A percentile compares a stretch with the other conserved stretches of the same genome.
These are phyloP conservation scores for Paraphoma sp. DNA, from an alignment of 2,329 filamentous ascomycete species.

Conservation along the genomic window DNA sequence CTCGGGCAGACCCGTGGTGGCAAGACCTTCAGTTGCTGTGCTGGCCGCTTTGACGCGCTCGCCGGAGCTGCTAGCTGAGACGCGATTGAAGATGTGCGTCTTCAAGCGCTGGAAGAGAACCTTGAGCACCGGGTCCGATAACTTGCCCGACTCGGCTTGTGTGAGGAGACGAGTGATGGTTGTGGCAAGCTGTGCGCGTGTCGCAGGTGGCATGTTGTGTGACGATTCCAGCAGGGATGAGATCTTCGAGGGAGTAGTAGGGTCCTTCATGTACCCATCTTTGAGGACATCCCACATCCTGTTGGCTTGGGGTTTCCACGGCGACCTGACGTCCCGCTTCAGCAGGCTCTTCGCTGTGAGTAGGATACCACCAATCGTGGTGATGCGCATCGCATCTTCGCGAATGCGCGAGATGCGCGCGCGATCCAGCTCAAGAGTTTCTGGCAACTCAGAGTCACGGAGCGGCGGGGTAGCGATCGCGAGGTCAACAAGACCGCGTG, in stretches of 20 bases:
- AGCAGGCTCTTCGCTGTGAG: slow-evolving; percentile 83
- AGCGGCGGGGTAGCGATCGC: slow-evolving; percentile 71
- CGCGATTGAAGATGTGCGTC: slow-evolving; percentile 68
- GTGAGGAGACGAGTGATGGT: slow-evolving; percentile 59
- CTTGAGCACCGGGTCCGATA: slow-evolving; percentile 69
- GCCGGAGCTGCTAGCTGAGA: slow-evolving; percentile 70
- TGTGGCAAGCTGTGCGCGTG: slow-evolving; percentile 51
- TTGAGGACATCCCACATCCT: slow-evolving; percentile 76
- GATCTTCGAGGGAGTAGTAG: slow-evolving; percentile 54
- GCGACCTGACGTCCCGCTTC: slow-evolving; percentile 77
- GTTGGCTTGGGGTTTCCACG: slow-evolving; percentile 77
- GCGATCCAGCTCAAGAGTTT: slow-evolving; percentile 74
- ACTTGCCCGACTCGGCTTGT: slow-evolving; percentile 57
- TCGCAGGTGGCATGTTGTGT: slow-evolving; percentile 57
- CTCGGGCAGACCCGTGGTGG: slow-evolving; percentile 73
- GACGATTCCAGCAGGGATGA: slow-evolving; percentile 58
- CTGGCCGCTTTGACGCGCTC: slow-evolving; percentile 75
- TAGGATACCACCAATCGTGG: slow-evolving; percentile 76
- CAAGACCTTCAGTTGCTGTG: slow-evolving; percentile 72
- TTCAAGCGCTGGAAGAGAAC: slow-evolving; percentile 72
- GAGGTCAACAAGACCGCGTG: slow-evolving; percentile 76
- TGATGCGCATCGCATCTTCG: slow-evolving; percentile 66
- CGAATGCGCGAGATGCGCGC: slow-evolving; percentile 67
- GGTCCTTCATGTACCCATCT: slow-evolving; percentile 62
- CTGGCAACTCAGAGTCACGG: slow-evolving; percentile 65